These are phyloP conservation scores for Fusarium subtropicale DNA, from an alignment of 2,329 filamentous ascomycete genomes.

Conservation along the genomic window DNA sequence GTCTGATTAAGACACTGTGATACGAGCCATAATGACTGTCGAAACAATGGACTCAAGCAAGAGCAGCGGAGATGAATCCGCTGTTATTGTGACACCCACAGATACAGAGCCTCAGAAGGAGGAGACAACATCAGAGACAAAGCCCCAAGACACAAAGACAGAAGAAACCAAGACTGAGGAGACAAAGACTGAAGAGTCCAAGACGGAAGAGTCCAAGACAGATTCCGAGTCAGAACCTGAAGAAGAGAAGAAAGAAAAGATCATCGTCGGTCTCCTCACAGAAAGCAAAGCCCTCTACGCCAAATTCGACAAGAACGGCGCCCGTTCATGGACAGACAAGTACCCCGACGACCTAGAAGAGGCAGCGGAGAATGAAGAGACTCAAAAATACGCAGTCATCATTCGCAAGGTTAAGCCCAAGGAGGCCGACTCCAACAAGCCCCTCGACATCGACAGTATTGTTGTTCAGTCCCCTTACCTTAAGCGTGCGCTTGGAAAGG, in stretches of 20 bases:
- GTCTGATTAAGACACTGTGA: background rate
- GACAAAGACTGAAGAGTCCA: slow-evolving; percentile 10
- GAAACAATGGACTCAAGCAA: slow-evolving; percentile 42
- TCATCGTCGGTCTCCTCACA: slow-evolving; percentile 52
- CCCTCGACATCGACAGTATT: slow-evolving; percentile 70
- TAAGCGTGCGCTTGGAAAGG: slow-evolving; percentile 65
- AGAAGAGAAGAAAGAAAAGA: slow-evolving; percentile 39
- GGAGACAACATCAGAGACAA: slow-evolving; percentile 26
- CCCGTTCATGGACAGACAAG: slow-evolving; percentile 66
- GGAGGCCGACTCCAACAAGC: slow-evolving; percentile 68
- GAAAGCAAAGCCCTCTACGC: slow-evolving; percentile 58
- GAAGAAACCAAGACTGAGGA: slow-evolving; percentile 22
- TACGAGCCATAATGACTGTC: slow-evolving; percentile 14
- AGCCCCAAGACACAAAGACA: slow-evolving; percentile 19
- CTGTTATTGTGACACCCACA: slow-evolving; percentile 39
- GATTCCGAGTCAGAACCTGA: slow-evolving; percentile 1
- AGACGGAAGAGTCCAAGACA: slow-evolving; percentile 17
- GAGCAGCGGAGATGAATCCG: slow-evolving; percentile 40
- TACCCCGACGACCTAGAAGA: slow-evolving; percentile 66
- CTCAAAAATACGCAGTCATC: slow-evolving; percentile 70
- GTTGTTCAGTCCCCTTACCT: slow-evolving; percentile 72
- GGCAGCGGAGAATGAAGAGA: slow-evolving; percentile 70
- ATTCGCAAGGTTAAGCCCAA: slow-evolving; percentile 65
- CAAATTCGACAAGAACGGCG: slow-evolving; percentile 60
- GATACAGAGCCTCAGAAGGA: slow-evolving; percentile 37